Evolutionary conservation across 176 grass and related monocot genomes (phyloP), one percentile per base, ranked within the genome.

Genomic region (Thalia dealbata): DNA sequence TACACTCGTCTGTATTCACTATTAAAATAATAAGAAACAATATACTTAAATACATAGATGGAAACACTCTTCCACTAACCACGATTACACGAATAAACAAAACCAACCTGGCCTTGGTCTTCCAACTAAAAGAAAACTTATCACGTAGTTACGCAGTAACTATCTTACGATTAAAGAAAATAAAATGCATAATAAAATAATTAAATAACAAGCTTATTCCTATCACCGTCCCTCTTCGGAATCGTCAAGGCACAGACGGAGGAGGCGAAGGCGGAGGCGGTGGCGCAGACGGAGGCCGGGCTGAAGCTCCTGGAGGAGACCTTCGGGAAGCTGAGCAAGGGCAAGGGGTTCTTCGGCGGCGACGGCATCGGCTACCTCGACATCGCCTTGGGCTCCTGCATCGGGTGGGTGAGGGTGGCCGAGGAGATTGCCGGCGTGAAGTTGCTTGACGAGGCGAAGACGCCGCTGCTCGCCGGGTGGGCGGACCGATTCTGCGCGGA

Each of bases 291-390:
- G 14, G 4, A 3, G 12, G 61, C 61, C 12, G 61, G 61, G 14
- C 27, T 32, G 25, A 27, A 29, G 27, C 61, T 64, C 1, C 26
- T 64, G 61, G 61, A 64, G 14, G 61, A 64, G 27, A 26, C 61
- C 25, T 64, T 64, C 61, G 26, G 6, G 61, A 16, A 30, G 27
- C 61, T 81, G 61, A 61, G 82, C 35, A 50, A 51, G 21, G 87
- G 80, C 21, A 91, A 86, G 67, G 25, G 6, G 3, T 88, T 80
- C 69, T 96, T 96, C 56, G 71, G 78, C 45, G 87, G 91, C 21
- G 87, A 88, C 61, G 13, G n/a, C 66, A 46, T 86, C 7, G 72
- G 85, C 18, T 96, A 81, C 68, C 30, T 91, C 6, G 91, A 96
- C 73, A 70, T 90, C 3, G 64, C 69, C 0, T 61, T 96, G 18